Base-by-base conservation (phyloP, 2,329 filamentous ascomycete species). In the Orbilia ellipsospora region DNA sequence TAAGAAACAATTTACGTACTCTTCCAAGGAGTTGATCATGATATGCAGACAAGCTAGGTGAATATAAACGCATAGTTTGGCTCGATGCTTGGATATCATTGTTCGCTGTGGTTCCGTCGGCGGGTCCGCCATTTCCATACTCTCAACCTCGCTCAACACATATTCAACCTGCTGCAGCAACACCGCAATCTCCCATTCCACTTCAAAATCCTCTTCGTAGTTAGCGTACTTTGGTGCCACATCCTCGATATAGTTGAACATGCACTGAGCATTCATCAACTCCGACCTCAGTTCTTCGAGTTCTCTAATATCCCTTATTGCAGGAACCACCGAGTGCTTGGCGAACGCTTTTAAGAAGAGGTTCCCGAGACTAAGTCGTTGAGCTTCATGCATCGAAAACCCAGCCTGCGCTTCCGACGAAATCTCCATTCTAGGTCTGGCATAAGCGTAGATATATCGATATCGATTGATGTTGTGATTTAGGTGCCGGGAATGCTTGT, bases 151-250 rank as follows among this genome's bases (percentile, higher is more conserved):
- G 15, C 15, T 40, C 55, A 69, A 56, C 48, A 69, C 52, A 51
- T 36, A 45, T n/a, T 69, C 65, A 6, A 69, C 56, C 36, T 69
- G 65, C 16, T 62, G 56, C 15, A 69, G 36, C 36, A 69, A 50
- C 16, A 20, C 40, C 2, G 56, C 56, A 44, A 69, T 69, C 16
- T 69, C 65, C 65, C 56, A 69, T 8, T 62, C 65, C 5, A 69
- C 56, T 20, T 62, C 65, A 15, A 12, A 2, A 18, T 69, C 56
- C 23, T 69, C 65, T 26, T 69, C 65, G 31, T 61, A 69, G n/a
- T 69, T 69, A 15, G 65, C 56, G 55, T 69, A 69, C 31, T 62
- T 69, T 6, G 65, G 65, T 36, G 54, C 57, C n/a, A 60, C 52
- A 31, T 62, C 52, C 48, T 69, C 65, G 15, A 69, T 52, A n/a